Base-by-base conservation (phyloP, 176 grass and related monocot genomes). In the Miscanthus lutarioriparius region DNA sequence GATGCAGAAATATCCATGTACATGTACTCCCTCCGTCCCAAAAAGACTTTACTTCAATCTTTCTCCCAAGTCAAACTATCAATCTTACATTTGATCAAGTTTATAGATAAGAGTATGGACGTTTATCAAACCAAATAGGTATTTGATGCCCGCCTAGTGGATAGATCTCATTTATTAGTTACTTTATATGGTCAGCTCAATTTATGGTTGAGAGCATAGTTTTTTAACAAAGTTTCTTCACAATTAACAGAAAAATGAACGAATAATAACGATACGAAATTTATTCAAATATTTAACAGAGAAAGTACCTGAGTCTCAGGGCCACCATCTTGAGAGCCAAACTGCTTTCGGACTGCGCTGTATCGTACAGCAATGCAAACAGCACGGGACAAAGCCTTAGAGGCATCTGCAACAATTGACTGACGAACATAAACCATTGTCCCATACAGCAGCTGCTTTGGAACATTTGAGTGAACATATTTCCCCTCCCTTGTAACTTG, bases 381-480 rank as follows among this genome's bases (percentile, higher is more conserved):
- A 76, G 93, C 96, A 75, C 96, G 93, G 54, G 96, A 99, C 74
- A 99, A 79, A 81, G 93, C 93, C 71, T 87, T 99, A 49, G 96
- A 99, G 70, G 96, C 96, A 86, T 99, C 91, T 64, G 91, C 82
- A 20, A 99, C 96, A 81, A 99, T 99, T 79, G 93, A 73, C 66
- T 99, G 96, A 69, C 96, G 93, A 63, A 99, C 96, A 87, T 63
- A 99, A 35, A 99, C 96, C 96, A 99, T 99, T 72, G 96, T 99
- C 28, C 96, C 86, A 36, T 99, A 99, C 64, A 99, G 83, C 44
- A 99, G 83, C 81, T 99, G 96, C 38, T 91, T 91, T 90, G 96
- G 96, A n/a, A 99, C 87, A 89, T 99, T 71, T 61, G 96, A 99
- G 70, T 90, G 89, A 28, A 99, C 86, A 93, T 92, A 95, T 83